Percentiles rank a stretch among this genome's conserved stretches.
Evolutionary conservation across 805 yeast species (phyloP).

Genomic region (Wickerhamiella domercqiae): DNA sequence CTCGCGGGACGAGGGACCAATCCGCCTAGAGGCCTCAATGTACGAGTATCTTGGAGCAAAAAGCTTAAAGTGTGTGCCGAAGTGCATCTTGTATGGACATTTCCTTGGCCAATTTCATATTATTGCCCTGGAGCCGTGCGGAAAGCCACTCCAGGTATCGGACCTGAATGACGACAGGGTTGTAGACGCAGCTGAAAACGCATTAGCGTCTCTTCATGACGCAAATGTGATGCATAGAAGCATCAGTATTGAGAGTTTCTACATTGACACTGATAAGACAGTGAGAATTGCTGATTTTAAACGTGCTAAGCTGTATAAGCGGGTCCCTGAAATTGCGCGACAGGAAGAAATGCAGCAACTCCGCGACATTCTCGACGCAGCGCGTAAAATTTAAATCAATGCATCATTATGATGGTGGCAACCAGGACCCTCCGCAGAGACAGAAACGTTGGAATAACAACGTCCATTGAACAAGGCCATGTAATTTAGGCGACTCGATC

Average conservation of each 20-base stretch:
- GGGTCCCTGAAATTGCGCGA: slow-evolving; percentile 13
- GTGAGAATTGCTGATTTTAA: slow-evolving; percentile 14
- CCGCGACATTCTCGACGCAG: neutral
- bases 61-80: slow-evolving; percentile 9
- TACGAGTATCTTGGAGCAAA: slow-evolving; percentile 13
- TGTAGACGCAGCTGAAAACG: slow-evolving; percentile 8
- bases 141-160: slow-evolving; percentile 8
- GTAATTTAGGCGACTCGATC: slow-evolving; percentile 25
- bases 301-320: slow-evolving; percentile 13
- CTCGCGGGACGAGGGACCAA: neutral
- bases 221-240: slow-evolving; percentile 13
- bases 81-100: slow-evolving; percentile 12
- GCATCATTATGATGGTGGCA: neutral
- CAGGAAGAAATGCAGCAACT: slow-evolving; percentile 11
- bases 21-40: slow-evolving; percentile 14
- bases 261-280: slow-evolving; percentile 9
- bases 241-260: slow-evolving; percentile 12
- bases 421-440: slow-evolving; percentile 66
- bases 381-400: neutral
- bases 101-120: slow-evolving; percentile 14
- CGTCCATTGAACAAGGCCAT: slow-evolving; percentile 31
- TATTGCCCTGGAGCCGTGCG: slow-evolving; percentile 16
- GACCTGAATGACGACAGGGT: slow-evolving; percentile 10
- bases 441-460: slow-evolving; percentile 59
- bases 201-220: slow-evolving; percentile 12